Evolutionary conservation across 2,329 filamentous ascomycete genomes (phyloP), one percentile per base, ranked within the genome.

Genomic region (Hawksworthiomyces lignivorus): DNA sequence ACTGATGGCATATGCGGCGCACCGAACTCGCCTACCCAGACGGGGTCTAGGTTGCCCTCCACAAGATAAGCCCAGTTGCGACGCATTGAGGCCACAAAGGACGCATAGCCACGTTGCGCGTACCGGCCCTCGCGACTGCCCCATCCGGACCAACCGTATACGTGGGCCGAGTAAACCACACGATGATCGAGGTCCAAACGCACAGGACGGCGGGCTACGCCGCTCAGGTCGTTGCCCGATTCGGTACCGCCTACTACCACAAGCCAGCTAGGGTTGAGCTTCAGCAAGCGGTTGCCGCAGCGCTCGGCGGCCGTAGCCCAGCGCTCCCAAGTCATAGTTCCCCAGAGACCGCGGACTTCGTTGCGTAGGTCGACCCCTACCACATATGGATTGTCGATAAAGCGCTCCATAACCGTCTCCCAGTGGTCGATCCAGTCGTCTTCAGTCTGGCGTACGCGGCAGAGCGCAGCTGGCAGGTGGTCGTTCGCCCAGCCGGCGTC

Each of bases 71-170:
- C 79, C 80, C 81, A 84, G 57, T 82, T 82, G 47, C 67, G 57
- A 20, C 70, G 65, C 80, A 84, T 83, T 39, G 77, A 67, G 41
- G 65, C 57, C 20, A 69, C 72, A 53, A 84, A 84, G n/a, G 75
- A 77, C 10, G 65, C 62, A 56, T 83, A 84, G 22, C 63, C 63
- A 6, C 80, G 72, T 57, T 73, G 72, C 8, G 73, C 66, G 56
- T 79, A 84, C 5, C 77, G 71, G 3, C 77, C 76, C 22, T 68
- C 72, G 47, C 67, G 56, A 50, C 70, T 75, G 28, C 79, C 78
- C 81, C 80, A 84, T 42, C 81, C 80, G 14, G 77, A 82, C 80
- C 80, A 84, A 24, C 69, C 65, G 56, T 84, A 84, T 18, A 83
- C 78, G 56, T 84, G 80, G 3, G 77, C 72, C 45, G 77, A 80